These are phyloP conservation scores for Multifurca ochricompacta DNA, from an alignment of 768 basidiomycete genomes.

Conservation along the genomic window DNA sequence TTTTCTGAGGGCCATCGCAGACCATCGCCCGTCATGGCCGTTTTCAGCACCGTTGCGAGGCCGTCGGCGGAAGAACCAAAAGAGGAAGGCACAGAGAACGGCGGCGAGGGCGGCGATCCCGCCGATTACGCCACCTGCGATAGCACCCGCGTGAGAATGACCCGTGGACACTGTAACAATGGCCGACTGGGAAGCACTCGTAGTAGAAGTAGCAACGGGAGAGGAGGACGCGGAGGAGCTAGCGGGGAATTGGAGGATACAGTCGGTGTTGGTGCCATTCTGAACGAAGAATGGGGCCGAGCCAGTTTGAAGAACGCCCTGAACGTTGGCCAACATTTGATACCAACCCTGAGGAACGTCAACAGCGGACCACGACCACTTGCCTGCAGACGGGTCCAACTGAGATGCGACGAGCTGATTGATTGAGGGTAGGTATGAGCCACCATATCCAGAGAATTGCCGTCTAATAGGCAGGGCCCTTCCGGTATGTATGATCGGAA, in stretches of 20 bases:
- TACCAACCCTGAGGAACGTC: slow-evolving; percentile 46
- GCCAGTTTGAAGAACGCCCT: background rate
- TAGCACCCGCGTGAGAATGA: slow-evolving; percentile 33
- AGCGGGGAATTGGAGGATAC: slow-evolving; percentile 24
- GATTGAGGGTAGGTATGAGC: slow-evolving; percentile 19
- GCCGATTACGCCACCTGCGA: slow-evolving; percentile 48
- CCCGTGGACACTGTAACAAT: background rate
- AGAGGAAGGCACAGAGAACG: slow-evolving; percentile 26
- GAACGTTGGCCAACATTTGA: slow-evolving; percentile 24
- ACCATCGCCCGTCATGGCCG: background rate
- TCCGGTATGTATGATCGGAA: background rate
- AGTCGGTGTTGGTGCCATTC: slow-evolving; percentile 32
- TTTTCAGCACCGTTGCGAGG: background rate
- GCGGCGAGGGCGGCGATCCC: slow-evolving; percentile 34
- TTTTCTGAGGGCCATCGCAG: background rate
- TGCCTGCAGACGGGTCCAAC: slow-evolving; percentile 24
- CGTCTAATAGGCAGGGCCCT: background rate
- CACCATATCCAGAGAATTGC: slow-evolving; percentile 5
- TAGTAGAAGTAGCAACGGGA: slow-evolving; percentile 11
- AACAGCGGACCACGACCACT: slow-evolving; percentile 40
- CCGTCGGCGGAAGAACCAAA: slow-evolving; percentile 12
- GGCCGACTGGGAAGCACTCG: slow-evolving; percentile 4
- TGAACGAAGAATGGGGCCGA: slow-evolving; percentile 32
- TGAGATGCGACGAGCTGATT: slow-evolving; percentile 25
- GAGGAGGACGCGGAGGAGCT: slow-evolving; percentile 24